A percentile compares a stretch with the other conserved stretches of the same genome.
Conservation (phyloP, 2,329 filamentous ascomycete genomes). For the Chalaropsis ovoidea region DNA sequence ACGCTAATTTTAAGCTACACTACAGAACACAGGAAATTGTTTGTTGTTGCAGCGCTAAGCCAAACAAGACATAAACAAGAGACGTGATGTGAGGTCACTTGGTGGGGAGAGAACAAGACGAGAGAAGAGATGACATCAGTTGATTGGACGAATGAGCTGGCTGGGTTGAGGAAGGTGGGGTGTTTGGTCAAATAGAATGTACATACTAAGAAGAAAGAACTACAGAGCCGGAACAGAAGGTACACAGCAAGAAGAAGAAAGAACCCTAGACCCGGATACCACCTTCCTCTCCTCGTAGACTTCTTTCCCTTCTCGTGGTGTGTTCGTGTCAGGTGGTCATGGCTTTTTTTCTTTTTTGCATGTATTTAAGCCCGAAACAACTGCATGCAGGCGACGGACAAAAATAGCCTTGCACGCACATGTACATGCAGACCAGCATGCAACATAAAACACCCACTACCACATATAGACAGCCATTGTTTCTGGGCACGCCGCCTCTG, state of each 20-base stretch:
- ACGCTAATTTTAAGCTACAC: neutral
- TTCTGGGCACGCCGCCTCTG: neutral
- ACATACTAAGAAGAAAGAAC: no score
- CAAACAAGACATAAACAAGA: neutral
- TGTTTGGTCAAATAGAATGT: neutral
- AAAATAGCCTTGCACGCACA: slow-evolving; percentile 2
- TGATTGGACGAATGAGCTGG: neutral
- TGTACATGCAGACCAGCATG: neutral
- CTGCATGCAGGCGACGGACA: neutral
- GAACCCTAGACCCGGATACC: no score
- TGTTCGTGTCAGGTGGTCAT: slow-evolving; percentile 4
- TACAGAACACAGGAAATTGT: neutral
- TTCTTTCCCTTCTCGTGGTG: neutral
- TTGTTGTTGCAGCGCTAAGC: slow-evolving; percentile 1
- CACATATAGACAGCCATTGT: slow-evolving; percentile 15
- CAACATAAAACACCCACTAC: neutral
- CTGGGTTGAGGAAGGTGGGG: neutral
- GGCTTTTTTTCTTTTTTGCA: neutral
- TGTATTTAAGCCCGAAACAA: neutral
- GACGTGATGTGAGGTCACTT: neutral
- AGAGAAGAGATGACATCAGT: neutral
- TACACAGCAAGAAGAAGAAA: no score
- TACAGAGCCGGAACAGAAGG: no score
- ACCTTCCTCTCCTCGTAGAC: no score
- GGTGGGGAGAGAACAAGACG: neutral